Evolutionary conservation across 441 rosid genomes (phyloP).

Genomic region (Brassica hybrid): DNA sequence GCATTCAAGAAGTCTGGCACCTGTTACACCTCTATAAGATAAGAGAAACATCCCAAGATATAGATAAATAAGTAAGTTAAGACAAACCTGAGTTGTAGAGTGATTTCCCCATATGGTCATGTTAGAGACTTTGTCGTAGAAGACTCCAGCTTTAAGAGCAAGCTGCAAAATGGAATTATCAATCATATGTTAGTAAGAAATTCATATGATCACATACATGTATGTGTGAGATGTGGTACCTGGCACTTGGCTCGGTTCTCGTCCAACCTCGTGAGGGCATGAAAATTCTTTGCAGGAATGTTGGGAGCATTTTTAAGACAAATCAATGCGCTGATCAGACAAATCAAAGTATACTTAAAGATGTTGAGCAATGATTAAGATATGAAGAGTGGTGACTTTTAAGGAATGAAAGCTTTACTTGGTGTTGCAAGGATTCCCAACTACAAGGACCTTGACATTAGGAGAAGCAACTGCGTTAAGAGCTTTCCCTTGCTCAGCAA

Average conservation of each 20-base stretch:
- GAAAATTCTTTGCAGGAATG: slow-evolving; percentile 91
- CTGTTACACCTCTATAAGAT: slow-evolving; percentile 45
- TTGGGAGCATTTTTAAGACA: slow-evolving; percentile 94
- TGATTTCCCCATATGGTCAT: slow-evolving; percentile 99
- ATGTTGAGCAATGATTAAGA: background rate
- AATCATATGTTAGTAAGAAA: background rate
- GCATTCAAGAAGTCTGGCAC: slow-evolving; percentile 97
- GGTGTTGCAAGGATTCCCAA: slow-evolving; percentile 98
- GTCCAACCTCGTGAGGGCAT: slow-evolving; percentile 89
- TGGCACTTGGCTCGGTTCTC: slow-evolving; percentile 98
- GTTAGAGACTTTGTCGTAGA: slow-evolving; percentile 89
- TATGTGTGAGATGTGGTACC: slow-evolving; percentile 48
- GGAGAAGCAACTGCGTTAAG: slow-evolving; percentile 88
- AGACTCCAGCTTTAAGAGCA: slow-evolving; percentile 82
- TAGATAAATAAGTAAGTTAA: background rate
- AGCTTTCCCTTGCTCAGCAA: slow-evolving; percentile 95
- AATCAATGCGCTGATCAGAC: slow-evolving; percentile 74
- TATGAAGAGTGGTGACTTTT: background rate
- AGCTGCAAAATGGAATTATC: slow-evolving; percentile 49
- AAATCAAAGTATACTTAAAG: background rate
- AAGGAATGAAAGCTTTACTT: slow-evolving; percentile 62
- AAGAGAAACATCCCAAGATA: slow-evolving; percentile 24
- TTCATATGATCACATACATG: background rate
- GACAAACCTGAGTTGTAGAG: slow-evolving; percentile 93
- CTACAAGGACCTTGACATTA: slow-evolving; percentile 87